phyloP scores from a whole-genome alignment of 2,329 filamentous ascomycete genomes.

The Moelleriella libera region DNA sequence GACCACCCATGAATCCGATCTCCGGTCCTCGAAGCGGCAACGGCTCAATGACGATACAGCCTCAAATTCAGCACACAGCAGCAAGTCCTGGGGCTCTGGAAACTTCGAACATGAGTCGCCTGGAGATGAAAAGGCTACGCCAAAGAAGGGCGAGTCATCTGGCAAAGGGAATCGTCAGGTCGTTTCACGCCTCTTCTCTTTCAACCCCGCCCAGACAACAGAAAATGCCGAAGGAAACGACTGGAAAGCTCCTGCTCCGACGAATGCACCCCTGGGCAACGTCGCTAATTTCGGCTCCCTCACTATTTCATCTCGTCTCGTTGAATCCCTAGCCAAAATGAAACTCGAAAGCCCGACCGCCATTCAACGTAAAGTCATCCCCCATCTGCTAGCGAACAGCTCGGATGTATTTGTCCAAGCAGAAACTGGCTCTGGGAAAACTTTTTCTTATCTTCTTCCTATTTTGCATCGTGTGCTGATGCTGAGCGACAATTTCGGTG shows the following conservation, averaged over 20 bases:
- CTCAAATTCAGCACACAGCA: conserved; percentile 3
- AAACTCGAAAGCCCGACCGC: conserved; percentile 81
- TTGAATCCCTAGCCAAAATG: conserved; percentile 76
- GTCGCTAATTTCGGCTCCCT: conserved; percentile 80
- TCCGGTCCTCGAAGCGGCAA: conserved; percentile 30
- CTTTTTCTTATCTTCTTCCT: conserved; percentile 84
- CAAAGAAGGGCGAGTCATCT: conserved; percentile 7
- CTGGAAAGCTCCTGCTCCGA: conserved; percentile 52
- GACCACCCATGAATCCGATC: conserved; percentile 12
- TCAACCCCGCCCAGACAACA: conserved; percentile 64
- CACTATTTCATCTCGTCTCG: conserved; percentile 67
- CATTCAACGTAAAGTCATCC: conserved; percentile 82
- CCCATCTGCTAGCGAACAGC: conserved; percentile 65
- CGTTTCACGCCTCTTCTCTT: conserved; percentile 84
- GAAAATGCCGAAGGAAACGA: conserved; percentile 36
- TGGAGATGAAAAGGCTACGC: conserved; percentile 4
- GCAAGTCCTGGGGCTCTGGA: background rate
- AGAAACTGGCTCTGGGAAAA: conserved; percentile 95
- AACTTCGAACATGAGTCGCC: conserved; percentile 5
- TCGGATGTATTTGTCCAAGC: conserved; percentile 93
- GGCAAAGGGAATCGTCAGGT: conserved; percentile 36
- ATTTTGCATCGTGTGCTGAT: conserved; percentile 79
- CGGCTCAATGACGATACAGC: conserved; percentile 16
- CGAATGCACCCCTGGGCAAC: conserved; percentile 78
- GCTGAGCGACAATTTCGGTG: conserved; percentile 45